Conservation (phyloP, 371 early-diverging fungal genomes). For the Mucor indicus region DNA sequence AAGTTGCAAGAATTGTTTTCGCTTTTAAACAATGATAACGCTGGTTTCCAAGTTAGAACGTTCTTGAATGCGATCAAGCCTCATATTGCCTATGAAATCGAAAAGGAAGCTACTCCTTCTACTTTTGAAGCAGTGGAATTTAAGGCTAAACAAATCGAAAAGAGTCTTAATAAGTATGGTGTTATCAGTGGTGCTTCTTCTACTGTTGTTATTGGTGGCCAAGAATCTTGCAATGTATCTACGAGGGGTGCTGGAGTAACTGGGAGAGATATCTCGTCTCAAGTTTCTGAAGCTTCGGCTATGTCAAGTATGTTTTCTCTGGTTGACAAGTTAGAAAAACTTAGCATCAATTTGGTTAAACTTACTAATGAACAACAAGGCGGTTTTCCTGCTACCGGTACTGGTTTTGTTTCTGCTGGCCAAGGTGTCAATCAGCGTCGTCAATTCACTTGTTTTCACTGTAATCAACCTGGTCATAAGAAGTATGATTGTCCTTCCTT, state of each 20-base stretch:
- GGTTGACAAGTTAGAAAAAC: slow-evolving; percentile 1
- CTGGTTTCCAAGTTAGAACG: slow-evolving; percentile 4
- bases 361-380: too few species aligned
- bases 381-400: too few species aligned
- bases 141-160: slow-evolving; percentile 1
- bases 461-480: background rate
- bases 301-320: slow-evolving; percentile 1
- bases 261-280: background rate
- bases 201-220: background rate
- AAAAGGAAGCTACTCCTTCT: background rate
- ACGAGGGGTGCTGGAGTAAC: too few species aligned
- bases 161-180: background rate
- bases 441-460: background rate
- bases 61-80: slow-evolving; percentile 8
- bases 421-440: too few species aligned
- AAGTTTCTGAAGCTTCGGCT: background rate
- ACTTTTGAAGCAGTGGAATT: background rate
- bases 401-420: too few species aligned
- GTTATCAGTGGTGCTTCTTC: background rate
- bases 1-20: slow-evolving; percentile 9
- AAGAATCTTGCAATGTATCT: background rate
- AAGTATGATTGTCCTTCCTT: background rate
- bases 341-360: slow-evolving; percentile 8
- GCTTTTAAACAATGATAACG: background rate
- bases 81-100: slow-evolving; percentile 8